Evolutionary conservation across 768 basidiomycete genomes (phyloP), one percentile per base, ranked within the genome.

Genomic region (Lactarius hengduanensis): DNA sequence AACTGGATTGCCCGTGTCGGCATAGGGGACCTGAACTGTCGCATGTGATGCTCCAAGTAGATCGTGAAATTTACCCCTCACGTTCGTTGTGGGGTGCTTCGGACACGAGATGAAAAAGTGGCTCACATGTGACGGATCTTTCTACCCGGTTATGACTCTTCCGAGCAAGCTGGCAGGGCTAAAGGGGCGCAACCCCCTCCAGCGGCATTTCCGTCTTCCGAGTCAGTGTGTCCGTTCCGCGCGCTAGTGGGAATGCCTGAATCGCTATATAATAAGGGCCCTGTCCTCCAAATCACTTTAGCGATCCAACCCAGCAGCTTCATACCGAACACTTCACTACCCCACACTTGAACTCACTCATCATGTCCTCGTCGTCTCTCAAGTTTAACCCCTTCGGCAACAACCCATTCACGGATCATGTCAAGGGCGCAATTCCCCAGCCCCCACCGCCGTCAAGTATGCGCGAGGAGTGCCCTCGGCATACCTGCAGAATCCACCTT

Each of bases 371-470:
- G 38, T 71, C 74, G 43, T 64, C 71, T 30, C 75, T 76, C 70
- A 75, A 77, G 28, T 87, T 87, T 71, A 78, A 87, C 77, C 85
- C 85, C 47, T 82, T 83, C 71, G 83, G 81, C 26, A 80, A 78
- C 22, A 84, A 87, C 73, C 84, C 85, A 11, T 88, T 87, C 79
- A 86, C 84, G 45, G 77, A 78, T 72, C 59, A 69, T 22, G 72
- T 70, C 70, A 74, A 75, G 53, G 73, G 75, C 32, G 63, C 74
- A n/a, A 59, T 75, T 32, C 76, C 78, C 36, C 75, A 74, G 62
- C 80, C 83, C 60, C 79, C 82, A 11, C 72, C 73, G 34, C 83
- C 84, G 26, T 84, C 84, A 1, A 77, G 60, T 84, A 84, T 73
- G 78, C 83, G 18, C 76, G 77, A 53, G 78, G 76, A 26, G 76